Evolutionary conservation across 2,329 filamentous ascomycete genomes (phyloP), one percentile per base, ranked within the genome.

Genomic region (Onygenales sp.): DNA sequence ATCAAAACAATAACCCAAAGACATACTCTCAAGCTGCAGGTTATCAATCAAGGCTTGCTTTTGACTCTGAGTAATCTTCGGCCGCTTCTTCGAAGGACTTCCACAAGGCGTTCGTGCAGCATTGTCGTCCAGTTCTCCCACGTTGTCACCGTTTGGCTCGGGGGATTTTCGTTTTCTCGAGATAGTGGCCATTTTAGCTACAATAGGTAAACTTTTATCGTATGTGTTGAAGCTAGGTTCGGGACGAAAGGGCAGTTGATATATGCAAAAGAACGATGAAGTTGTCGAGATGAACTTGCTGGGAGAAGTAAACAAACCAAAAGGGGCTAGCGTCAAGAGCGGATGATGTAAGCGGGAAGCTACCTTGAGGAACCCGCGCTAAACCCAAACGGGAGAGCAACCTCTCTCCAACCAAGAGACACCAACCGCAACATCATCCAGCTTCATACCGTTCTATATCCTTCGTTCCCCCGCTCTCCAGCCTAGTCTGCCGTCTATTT

Each of bases 11-110:
- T 10, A 21, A 7, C 13, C 3, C 35, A 9, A 46, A 51, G 14
- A 69, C 84, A 58, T 78, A 95, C 90, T 82, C 71, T 96, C 90
- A 42, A 95, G 78, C 66, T 95, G 89, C 41, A 95, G 72, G 63
- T 96, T 95, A 64, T 95, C 89, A 55, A 95, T 85, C 50, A 95
- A 74, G 9, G 87, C 86, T 69, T 93, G 87, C 71, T 95, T 95
- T 67, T 95, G 89, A 42, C 78, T 77, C 53, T 81, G 68, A 2
- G 83, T 84, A 58, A 92, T 79, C 43, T 78, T 81, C 55, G 79
- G 72, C 63, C 73, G 78, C 71, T 80, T 86, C 69, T 79, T 85
- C 52, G 79, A 77, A 2, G 85, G 85, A 63, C 82, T 86, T 66
- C 73, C 67, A 33, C 64, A 68, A 7, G 74, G 73, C 21, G 74